Evolutionary conservation across 768 basidiomycete genomes (phyloP).

Genomic region (Leucocoprinus leucothites): DNA sequence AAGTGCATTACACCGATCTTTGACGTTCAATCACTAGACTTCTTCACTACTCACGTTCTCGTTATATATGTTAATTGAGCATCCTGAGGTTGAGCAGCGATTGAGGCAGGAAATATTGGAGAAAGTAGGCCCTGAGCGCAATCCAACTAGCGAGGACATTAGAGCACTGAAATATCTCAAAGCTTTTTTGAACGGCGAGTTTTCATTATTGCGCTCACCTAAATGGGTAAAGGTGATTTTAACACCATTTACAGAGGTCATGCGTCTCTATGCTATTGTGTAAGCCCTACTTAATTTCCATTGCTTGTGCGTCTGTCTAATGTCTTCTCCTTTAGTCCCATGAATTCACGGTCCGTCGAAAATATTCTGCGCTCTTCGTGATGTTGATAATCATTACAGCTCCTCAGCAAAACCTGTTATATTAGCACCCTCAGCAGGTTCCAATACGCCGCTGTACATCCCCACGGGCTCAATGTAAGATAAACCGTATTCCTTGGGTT

Average conservation of each 20-base stretch:
- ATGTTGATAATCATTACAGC: not conserved
- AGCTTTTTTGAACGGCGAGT: slow-evolving; percentile 13
- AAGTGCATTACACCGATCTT: not conserved
- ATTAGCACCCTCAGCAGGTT: not conserved
- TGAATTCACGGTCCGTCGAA: slow-evolving; percentile 4
- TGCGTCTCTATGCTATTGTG: not conserved
- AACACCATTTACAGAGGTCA: not conserved
- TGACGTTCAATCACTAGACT: slow-evolving; percentile 23
- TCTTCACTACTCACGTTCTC: slow-evolving; percentile 37
- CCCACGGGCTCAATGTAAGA: not conserved
- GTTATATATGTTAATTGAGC: slow-evolving; percentile 36
- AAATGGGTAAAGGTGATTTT: not conserved
- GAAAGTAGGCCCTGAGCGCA: slow-evolving; percentile 27
- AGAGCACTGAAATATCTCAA: slow-evolving; percentile 33
- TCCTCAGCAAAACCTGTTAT: not conserved
- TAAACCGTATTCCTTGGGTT: slow-evolving; percentile 9
- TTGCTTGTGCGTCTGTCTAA: not conserved
- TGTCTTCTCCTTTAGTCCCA: not conserved
- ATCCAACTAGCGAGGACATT: slow-evolving; percentile 40
- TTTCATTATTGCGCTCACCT: slow-evolving; percentile 15
- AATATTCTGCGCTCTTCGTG: not conserved
- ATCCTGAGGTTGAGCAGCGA: slow-evolving; percentile 29
- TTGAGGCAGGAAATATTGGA: slow-evolving; percentile 35
- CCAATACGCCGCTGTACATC: not conserved
- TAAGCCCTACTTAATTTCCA: not conserved